Conservation (phyloP, 139 green algal species). For the Micromonas commoda region DNA sequence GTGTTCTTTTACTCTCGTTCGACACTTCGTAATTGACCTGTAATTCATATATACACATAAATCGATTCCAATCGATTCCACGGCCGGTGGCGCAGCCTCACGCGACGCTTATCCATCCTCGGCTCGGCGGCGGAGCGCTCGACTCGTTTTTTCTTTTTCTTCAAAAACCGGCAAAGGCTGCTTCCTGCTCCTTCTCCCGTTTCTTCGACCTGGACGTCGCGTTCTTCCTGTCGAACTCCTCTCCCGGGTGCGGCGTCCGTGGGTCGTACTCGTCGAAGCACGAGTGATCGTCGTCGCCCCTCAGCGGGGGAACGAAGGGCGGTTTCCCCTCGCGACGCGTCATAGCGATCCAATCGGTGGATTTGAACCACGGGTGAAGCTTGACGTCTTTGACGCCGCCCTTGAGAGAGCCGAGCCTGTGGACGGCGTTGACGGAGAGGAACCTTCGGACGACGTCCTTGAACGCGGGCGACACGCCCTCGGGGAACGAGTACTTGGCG, state of each 20-base stretch:
- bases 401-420: constrained; percentile 37
- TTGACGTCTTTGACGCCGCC: constrained; percentile 45
- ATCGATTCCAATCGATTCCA: not conserved
- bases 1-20: too few relatives aligned
- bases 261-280: not conserved
- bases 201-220: not conserved
- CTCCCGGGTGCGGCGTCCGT: not conserved
- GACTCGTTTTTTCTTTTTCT: not conserved
- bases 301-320: not conserved
- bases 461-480: constrained; percentile 42
- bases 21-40: not conserved
- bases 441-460: constrained; percentile 50
- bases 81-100: not conserved
- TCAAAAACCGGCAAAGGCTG: not conserved
- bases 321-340: not conserved
- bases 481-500: constrained; percentile 37
- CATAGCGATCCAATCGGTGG: constrained; percentile 55
- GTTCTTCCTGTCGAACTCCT: not conserved
- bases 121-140: too few relatives aligned
- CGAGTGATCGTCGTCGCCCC: not conserved
- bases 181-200: not conserved
- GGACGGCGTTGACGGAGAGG: constrained; percentile 41
- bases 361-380: constrained; percentile 57
- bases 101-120: too few relatives aligned
- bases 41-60: not conserved